Conservation (phyloP, 148 eudicot species). For the Rhododendron simsii region DNA sequence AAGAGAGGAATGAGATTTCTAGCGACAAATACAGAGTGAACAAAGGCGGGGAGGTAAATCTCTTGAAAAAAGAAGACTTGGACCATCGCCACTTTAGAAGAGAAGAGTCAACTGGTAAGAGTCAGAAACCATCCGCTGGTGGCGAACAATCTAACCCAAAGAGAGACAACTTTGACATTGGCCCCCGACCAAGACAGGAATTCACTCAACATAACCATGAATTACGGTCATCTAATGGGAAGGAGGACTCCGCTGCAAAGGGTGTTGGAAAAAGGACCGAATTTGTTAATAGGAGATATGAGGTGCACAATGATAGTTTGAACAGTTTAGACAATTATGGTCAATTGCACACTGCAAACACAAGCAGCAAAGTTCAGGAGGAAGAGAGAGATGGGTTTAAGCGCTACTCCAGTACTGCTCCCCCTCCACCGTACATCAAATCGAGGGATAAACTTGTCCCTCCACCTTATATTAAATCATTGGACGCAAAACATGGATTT, state of each 20-base stretch:
- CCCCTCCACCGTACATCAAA: constrained; percentile 49
- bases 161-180: constrained; percentile 25
- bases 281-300: constrained; percentile 19
- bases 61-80: constrained; percentile 30
- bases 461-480: constrained; percentile 72
- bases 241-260: constrained; percentile 24
- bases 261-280: constrained; percentile 29
- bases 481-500: constrained; percentile 31
- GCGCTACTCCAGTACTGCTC: constrained; percentile 31
- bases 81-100: constrained; percentile 20
- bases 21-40: constrained; percentile 19
- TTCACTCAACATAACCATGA: constrained; percentile 16
- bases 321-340: constrained; percentile 11
- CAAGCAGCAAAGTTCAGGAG: constrained; percentile 25
- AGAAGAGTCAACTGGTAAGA: constrained; percentile 22
- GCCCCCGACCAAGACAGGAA: constrained; percentile 25
- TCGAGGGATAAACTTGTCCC: constrained; percentile 41
- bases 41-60: constrained; percentile 18
- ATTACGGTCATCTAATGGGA: constrained; percentile 5
- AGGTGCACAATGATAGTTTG: constrained; percentile 14
- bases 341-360: constrained; percentile 22
- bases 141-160: constrained; percentile 26
- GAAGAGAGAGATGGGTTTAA: constrained; percentile 42
- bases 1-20: constrained; percentile 28
- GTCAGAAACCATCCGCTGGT: constrained; percentile 22